Conservation (phyloP, 768 basidiomycete species). For the Peribolospora baueri region DNA sequence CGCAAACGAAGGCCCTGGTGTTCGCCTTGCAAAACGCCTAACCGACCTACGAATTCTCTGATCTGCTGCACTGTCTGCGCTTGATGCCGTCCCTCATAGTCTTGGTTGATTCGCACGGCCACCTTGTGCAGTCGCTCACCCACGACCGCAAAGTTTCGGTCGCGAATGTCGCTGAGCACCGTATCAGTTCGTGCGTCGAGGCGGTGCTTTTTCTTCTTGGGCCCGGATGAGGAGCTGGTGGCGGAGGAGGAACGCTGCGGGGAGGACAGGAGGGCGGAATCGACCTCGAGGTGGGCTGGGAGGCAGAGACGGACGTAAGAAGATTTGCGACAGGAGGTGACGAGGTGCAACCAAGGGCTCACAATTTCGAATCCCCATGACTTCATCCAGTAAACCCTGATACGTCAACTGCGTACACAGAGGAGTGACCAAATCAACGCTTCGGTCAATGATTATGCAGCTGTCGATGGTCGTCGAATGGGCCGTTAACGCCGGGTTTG, state of each 20-base stretch:
- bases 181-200: conserved; percentile 54
- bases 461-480: conserved; percentile 49
- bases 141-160: conserved; percentile 75
- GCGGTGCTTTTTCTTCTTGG: conserved; percentile 65
- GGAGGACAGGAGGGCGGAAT: conserved; percentile 18
- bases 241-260: conserved; percentile 7
- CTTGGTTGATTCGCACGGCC: conserved; percentile 65
- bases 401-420: conserved; percentile 88
- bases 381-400: conserved; percentile 81
- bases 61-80: conserved; percentile 64
- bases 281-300: conserved; percentile 24
- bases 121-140: conserved; percentile 55
- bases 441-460: conserved; percentile 67
- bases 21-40: conserved; percentile 76
- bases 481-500: conserved; percentile 17
- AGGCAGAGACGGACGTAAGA: background rate
- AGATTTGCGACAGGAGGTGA: background rate
- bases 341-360: conserved; percentile 14
- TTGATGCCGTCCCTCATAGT: conserved; percentile 45
- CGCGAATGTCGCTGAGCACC: conserved; percentile 57
- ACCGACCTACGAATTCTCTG: conserved; percentile 79
- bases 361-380: conserved; percentile 76
- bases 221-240: conserved; percentile 4
- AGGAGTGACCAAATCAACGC: conserved; percentile 84
- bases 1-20: conserved; percentile 72